Evolutionary conservation across 176 grass and related monocot genomes (phyloP), one percentile per base, ranked within the genome.

Genomic region (Elymus sibiricus): DNA sequence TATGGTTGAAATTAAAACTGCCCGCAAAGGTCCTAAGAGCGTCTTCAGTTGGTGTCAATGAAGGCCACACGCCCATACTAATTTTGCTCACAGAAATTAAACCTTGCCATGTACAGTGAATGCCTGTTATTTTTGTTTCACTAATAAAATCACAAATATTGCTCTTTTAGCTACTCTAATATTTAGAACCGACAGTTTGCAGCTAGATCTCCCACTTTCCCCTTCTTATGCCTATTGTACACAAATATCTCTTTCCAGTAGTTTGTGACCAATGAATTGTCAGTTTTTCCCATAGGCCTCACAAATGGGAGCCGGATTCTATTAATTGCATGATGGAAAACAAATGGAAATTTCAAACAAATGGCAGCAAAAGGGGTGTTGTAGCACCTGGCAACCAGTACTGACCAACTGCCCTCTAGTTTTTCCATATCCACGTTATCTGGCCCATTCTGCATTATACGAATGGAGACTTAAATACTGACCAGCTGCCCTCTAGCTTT

Each of bases 111-210:
- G 5, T 35, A 22, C 16, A 27, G 2, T 47, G 17, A 28, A 15
- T 44, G 7, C 1, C 17, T 9, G 31, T 76, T 70, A 28, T 26
- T 26, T 72, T 53, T 27, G 1, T 11, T 2, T 6, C 21, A 19
- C 68, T 44, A 4, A 39, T 42, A 4, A 19, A 49, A 37, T 76
- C 11, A 9, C 11, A 39, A 86, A 17, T 2, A 28, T 19, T 53
- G 21, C 11, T 35, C 80, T 29, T 78, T 81, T 76, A 51, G 29
- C 51, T 61, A 62, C 82, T 70, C 29, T 40, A 82, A 77, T 74
- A 63, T 9, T 72, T 84, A 27, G 24, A 15, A 1, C 22, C n/a
- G 83, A 9, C 14, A 69, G 51, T 28, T 39, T 51, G 31, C 58
- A 65, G 12, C 28, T 11, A 64, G 62, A 43, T n/a, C 28, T 51